Evolutionary conservation across 495 filamentous ascomycete genomes (phyloP).

Genomic region (Hypomontagnella submonticulosa): DNA sequence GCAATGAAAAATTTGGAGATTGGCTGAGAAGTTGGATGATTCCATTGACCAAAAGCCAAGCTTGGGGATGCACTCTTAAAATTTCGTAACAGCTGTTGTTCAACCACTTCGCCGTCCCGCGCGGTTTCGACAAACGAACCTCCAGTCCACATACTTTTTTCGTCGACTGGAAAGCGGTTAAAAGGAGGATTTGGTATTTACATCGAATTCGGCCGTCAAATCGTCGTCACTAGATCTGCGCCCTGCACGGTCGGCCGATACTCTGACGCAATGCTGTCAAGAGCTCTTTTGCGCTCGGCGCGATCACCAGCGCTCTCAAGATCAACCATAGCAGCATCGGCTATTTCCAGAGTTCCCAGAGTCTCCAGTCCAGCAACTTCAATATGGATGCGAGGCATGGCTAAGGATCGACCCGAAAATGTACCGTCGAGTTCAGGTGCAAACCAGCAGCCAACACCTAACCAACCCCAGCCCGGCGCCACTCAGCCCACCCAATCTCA

Average conservation of each 20-base stretch:
- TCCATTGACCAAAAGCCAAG: conserved; percentile 23
- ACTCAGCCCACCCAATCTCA: conserved; percentile 33
- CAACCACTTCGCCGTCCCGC: conserved; percentile 18
- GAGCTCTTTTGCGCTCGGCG: conserved; percentile 54
- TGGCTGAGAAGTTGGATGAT: neutral
- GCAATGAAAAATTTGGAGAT: conserved; percentile 34
- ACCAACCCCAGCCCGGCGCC: conserved; percentile 16
- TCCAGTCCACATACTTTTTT: conserved; percentile 11
- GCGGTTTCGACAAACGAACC: conserved; percentile 21
- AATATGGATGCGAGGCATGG: conserved; percentile 57
- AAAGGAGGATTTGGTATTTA: conserved; percentile 5
- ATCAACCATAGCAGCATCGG: conserved; percentile 38
- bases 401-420: conserved; percentile 45
- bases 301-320: conserved; percentile 44
- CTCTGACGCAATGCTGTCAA: conserved; percentile 53
- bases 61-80: conserved; percentile 23
- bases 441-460: conserved; percentile 14
- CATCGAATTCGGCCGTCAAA: neutral
- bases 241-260: conserved; percentile 9
- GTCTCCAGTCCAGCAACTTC: conserved; percentile 31
- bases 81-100: conserved; percentile 28
- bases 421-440: conserved; percentile 12
- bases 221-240: conserved; percentile 9
- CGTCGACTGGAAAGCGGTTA: conserved; percentile 5
- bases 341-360: conserved; percentile 30